Conservation (phyloP, 768 basidiomycete genomes). For the Suillus placidus region DNA sequence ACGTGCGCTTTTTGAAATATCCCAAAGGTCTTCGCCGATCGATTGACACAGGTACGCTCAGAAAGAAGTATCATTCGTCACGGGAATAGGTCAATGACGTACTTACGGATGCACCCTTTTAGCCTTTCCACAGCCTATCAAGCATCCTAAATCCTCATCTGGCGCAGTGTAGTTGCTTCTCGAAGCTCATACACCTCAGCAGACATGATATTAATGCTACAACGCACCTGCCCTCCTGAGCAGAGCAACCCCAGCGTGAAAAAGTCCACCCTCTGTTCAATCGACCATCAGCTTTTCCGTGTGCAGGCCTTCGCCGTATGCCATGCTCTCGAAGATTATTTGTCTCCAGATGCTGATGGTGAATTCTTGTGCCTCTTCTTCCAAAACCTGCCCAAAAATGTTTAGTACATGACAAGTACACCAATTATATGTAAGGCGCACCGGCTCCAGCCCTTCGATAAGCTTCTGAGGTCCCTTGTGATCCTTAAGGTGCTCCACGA, state of each 20-base stretch:
- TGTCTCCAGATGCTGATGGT: constrained; percentile 85
- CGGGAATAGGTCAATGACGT: constrained; percentile 51
- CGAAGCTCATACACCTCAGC: constrained; percentile 45
- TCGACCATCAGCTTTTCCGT: constrained; percentile 86
- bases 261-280: constrained; percentile 30
- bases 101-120: constrained; percentile 49
- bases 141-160: constrained; percentile 16
- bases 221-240: constrained; percentile 60
- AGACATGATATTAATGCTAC: constrained; percentile 46
- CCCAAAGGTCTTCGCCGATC: constrained; percentile 5
- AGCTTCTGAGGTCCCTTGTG: constrained; percentile 85
- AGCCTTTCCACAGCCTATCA: constrained; percentile 12
- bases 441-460: constrained; percentile 88
- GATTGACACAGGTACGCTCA: constrained; percentile 19
- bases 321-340: constrained; percentile 94
- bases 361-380: constrained; percentile 86
- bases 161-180: constrained; percentile 21
- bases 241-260: constrained; percentile 28
- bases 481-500: constrained; percentile 89
- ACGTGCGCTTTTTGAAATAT: background rate
- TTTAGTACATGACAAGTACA: constrained; percentile 10
- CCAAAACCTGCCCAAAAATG: constrained; percentile 65
- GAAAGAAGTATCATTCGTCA: constrained; percentile 43
- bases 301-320: constrained; percentile 85
- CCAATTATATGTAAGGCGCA: constrained; percentile 43